phyloP scores from a whole-genome alignment of 1,284 basidiomycete species.

The Taiwanofungus camphoratus region DNA sequence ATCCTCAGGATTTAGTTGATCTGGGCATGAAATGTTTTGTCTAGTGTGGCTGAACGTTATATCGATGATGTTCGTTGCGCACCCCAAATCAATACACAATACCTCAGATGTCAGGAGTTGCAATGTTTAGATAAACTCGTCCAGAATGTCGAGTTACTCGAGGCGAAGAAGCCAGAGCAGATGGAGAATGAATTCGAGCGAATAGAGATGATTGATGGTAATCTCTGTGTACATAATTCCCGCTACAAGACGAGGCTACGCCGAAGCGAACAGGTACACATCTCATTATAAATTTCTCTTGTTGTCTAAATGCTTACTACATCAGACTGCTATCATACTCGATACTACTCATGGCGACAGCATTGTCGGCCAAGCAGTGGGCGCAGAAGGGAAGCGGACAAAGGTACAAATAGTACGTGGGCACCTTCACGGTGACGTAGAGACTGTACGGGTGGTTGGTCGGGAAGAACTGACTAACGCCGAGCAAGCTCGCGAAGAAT shows the following conservation, averaged over 20 bases:
- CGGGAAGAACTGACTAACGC: conserved; percentile 6
- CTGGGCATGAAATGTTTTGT: not conserved
- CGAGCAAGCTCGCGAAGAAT: conserved; percentile 6
- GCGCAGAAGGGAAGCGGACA: conserved; percentile 1
- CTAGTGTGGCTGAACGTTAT: not conserved
- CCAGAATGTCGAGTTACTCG: conserved; percentile 15
- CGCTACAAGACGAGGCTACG: conserved; percentile 20
- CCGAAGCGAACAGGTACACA: conserved; percentile 11
- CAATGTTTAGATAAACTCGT: conserved; percentile 12
- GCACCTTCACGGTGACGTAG: not conserved
- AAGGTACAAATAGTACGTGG: not conserved
- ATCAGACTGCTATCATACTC: conserved; percentile 1
- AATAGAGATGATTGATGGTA: conserved; percentile 6
- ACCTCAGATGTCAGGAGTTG: conserved; percentile 9
- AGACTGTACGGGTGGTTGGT: conserved; percentile 5
- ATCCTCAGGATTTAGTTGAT: not conserved
- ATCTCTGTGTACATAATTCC: conserved; percentile 12
- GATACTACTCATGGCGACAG: not conserved
- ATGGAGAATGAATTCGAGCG: conserved; percentile 21
- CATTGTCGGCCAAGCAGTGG: conserved; percentile 1
- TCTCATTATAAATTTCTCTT: not conserved
- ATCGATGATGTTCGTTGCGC: not conserved
- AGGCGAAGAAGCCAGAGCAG: conserved; percentile 18
- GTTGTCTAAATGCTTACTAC: not conserved
- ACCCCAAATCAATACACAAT: not conserved